A percentile compares a stretch with the other conserved stretches of the same genome.
Evolutionary conservation across 108 stramenopile genomes (phyloP).

Genomic region (Licmophora abbreviata): DNA sequence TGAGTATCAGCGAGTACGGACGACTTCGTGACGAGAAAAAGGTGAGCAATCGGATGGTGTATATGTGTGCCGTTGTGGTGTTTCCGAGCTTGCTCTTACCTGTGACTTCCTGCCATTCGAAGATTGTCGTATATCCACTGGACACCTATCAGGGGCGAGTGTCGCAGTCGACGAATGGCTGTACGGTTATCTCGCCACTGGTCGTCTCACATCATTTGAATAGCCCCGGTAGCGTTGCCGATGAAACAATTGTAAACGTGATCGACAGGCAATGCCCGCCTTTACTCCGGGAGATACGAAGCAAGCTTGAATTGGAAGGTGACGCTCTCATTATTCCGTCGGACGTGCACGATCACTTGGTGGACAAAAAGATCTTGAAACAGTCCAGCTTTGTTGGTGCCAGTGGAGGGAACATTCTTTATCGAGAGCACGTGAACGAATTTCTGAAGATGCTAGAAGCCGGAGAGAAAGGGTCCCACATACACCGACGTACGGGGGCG

Average conservation of each 20-base stretch:
- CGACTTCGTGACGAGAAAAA: conserved; percentile 28
- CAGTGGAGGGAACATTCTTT: conserved; percentile 73
- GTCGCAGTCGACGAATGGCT: conserved; percentile 75
- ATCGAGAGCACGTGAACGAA: conserved; percentile 43
- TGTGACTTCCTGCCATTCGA: too few species aligned
- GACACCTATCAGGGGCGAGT: conserved; percentile 74
- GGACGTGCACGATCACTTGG: conserved; percentile 87
- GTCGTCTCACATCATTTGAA: conserved; percentile 54
- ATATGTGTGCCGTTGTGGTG: too few species aligned
- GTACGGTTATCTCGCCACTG: conserved; percentile 81
- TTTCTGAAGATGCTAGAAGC: conserved; percentile 36
- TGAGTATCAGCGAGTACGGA: conserved; percentile 17
- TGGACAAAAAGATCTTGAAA: conserved; percentile 66
- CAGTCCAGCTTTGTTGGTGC: conserved; percentile 83
- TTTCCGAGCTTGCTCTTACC: too few species aligned
- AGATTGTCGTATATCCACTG: conserved; percentile 53
- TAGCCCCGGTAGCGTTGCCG: conserved; percentile 35
- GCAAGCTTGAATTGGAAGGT: conserved; percentile 58
- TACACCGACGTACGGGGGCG: conserved; percentile 41
- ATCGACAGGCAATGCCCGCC: conserved; percentile 69
- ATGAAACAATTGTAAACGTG: conserved; percentile 44
- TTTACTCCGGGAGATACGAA: conserved; percentile 49
- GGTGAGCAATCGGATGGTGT: too few species aligned
- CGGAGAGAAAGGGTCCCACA: conserved; percentile 32
- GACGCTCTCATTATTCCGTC: conserved; percentile 82